Conservation (phyloP, 2,329 filamentous ascomycete genomes). For the Sporothrix curviconia region DNA sequence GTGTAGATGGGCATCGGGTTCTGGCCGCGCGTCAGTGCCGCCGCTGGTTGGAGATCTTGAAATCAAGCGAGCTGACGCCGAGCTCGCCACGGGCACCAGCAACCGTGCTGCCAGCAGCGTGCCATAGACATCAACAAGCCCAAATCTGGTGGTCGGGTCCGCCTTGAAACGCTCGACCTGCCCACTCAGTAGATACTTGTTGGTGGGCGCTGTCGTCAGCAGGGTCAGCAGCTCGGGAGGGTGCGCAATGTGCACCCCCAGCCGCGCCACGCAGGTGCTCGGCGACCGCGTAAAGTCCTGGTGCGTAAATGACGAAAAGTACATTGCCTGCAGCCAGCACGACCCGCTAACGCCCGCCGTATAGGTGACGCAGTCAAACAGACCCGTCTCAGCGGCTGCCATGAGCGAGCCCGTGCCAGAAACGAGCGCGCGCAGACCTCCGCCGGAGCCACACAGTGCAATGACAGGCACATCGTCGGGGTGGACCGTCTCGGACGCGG, state of each 20-base stretch:
- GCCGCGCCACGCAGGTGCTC: slow-evolving; percentile 79
- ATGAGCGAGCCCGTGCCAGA: slow-evolving; percentile 84
- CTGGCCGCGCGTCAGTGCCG: slow-evolving; percentile 68
- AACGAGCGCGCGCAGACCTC: slow-evolving; percentile 81
- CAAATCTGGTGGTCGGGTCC: slow-evolving; percentile 71
- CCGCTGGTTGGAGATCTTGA: slow-evolving; percentile 86
- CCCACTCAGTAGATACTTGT: slow-evolving; percentile 81
- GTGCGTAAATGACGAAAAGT: slow-evolving; percentile 69
- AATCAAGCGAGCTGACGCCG: slow-evolving; percentile 66
- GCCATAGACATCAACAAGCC: slow-evolving; percentile 89
- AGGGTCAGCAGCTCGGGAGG: slow-evolving; percentile 76
- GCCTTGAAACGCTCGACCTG: slow-evolving; percentile 88
- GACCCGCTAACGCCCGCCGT: slow-evolving; percentile 92
- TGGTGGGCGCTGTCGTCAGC: slow-evolving; percentile 82
- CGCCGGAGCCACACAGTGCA: slow-evolving; percentile 89
- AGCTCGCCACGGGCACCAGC: slow-evolving; percentile 82
- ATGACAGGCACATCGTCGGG: slow-evolving; percentile 90
- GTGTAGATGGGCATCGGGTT: slow-evolving; percentile 93
- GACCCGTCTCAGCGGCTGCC: slow-evolving; percentile 74
- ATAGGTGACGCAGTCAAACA: slow-evolving; percentile 93
- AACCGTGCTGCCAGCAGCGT: slow-evolving; percentile 76
- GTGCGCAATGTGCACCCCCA: slow-evolving; percentile 86
- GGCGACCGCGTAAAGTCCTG: slow-evolving; percentile 63
- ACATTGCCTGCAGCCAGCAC: slow-evolving; percentile 89
- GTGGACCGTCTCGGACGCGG: slow-evolving; percentile 68